Evolutionary conservation across 495 filamentous ascomycete species (phyloP).

Genomic region (Lophiostoma macrostomum): DNA sequence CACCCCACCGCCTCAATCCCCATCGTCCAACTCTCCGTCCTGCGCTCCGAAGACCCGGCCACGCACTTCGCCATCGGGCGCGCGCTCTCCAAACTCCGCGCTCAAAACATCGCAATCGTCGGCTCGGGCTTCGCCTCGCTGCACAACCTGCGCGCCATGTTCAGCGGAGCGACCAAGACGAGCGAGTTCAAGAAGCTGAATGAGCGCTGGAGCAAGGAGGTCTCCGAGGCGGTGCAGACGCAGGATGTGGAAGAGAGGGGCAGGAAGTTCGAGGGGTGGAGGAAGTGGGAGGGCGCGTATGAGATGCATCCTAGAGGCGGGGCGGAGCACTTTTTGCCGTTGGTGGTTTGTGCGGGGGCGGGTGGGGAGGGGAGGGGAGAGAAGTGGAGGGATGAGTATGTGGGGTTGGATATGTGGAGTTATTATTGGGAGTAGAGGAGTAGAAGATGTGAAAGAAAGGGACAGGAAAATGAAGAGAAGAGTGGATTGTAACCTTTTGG

Average conservation of each 20-base stretch:
- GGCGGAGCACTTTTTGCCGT: slow-evolving; percentile 39
- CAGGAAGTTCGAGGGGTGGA: slow-evolving; percentile 32
- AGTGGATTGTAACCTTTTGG: too few species aligned
- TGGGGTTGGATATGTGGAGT: slow-evolving; percentile 40
- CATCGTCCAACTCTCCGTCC: slow-evolving; percentile 40
- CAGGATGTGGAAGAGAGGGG: slow-evolving; percentile 22
- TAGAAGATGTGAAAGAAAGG: neutral
- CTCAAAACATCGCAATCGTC: slow-evolving; percentile 37
- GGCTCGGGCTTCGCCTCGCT: slow-evolving; percentile 39
- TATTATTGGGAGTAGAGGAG: slow-evolving; percentile 42
- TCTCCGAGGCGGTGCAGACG: slow-evolving; percentile 29
- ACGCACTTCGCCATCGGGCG: slow-evolving; percentile 36
- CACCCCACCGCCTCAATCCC: slow-evolving; percentile 36
- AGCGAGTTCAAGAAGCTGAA: slow-evolving; percentile 27
- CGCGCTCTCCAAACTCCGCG: slow-evolving; percentile 33
- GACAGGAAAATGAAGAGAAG: too few species aligned
- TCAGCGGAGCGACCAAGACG: slow-evolving; percentile 18
- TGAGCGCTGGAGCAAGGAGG: slow-evolving; percentile 31
- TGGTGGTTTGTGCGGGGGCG: slow-evolving; percentile 38
- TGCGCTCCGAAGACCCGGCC: slow-evolving; percentile 32
- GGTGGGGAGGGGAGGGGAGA: slow-evolving; percentile 34
- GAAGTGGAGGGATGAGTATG: slow-evolving; percentile 38
- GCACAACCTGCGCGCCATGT: slow-evolving; percentile 38
- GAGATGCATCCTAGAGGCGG: slow-evolving; percentile 39
- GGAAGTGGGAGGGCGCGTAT: slow-evolving; percentile 33